phyloP scores from a whole-genome alignment of 2,329 filamentous ascomycete genomes.

The Rasamsonia emersonii region DNA sequence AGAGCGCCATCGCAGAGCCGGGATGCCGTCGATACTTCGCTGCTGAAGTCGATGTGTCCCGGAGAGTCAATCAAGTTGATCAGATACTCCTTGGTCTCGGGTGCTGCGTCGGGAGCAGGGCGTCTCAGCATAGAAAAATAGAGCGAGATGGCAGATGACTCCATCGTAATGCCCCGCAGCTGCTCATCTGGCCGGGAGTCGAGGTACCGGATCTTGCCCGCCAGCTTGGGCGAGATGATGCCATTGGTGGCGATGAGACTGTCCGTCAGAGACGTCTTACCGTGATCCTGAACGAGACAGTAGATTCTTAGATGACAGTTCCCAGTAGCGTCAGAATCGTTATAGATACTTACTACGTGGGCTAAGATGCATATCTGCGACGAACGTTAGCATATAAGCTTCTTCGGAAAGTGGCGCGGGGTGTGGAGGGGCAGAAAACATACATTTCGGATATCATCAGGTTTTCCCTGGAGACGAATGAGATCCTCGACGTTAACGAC shows the following conservation, averaged over 20 bases:
- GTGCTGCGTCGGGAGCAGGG: conserved; percentile 56
- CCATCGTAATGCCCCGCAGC: conserved; percentile 97
- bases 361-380: conserved; percentile 83
- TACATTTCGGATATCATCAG: conserved; percentile 89
- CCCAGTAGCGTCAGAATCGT: too few relatives aligned
- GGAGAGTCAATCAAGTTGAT: conserved; percentile 98
- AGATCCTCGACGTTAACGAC: conserved; percentile 86
- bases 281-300: conserved; percentile 62
- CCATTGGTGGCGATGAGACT: conserved; percentile 96
- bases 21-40: conserved; percentile 92
- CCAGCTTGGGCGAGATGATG: conserved; percentile 96
- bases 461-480: conserved; percentile 76
- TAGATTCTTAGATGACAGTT: too few relatives aligned
- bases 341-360: conserved; percentile 59
- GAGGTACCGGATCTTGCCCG: conserved; percentile 94
- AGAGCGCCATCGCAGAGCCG: conserved; percentile 89
- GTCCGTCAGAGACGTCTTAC: conserved; percentile 95
- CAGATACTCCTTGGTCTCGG: conserved; percentile 77
- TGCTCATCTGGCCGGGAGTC: conserved; percentile 96
- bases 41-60: conserved; percentile 97
- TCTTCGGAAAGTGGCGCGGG: conserved; percentile 19
- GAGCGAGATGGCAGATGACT: conserved; percentile 93
- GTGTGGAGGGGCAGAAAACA: conserved; percentile 25
- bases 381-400: conserved; percentile 22
- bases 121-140: conserved; percentile 88